Evolutionary conservation across 345 rosid species (phyloP), one percentile per base, ranked within the genome.

Genomic region (Sonneratia alba): DNA sequence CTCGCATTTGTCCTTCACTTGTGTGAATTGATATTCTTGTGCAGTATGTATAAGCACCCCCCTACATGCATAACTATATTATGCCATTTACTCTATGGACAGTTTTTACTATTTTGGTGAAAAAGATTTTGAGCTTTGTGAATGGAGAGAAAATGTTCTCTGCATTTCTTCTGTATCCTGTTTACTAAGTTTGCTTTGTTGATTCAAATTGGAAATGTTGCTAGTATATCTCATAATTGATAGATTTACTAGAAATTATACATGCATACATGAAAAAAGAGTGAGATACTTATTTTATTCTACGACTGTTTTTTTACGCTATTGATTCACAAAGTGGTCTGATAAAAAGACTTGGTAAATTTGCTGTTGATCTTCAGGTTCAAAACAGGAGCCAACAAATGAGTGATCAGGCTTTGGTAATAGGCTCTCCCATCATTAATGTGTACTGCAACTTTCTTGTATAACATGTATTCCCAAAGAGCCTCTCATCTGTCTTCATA

Each of bases 301-400:
- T 14, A 11, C 10, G 18, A 62, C 4, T 62, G 6, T 14, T 27
- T 64, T 64, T 65, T 3, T 65, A n/a, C 36, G 18, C 5, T 63
- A n/a, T 40, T 13, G 36, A 21, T 10, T 19, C 27, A 6, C 18
- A 21, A 43, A 14, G 62, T 72, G 36, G 66, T 65, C 27, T 49
- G 7, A 14, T 21, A 21, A 37, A 36, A 11, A 32, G 19, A 37
- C 51, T 18, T 13, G 4, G n/a, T 10, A 32, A 7, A 61, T 76
- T 59, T 68, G 40, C 37, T 56, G 3, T 70, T 67, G 62, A 76
- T 61, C 6, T 74, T 16, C 82, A 89, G 98, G 91, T 89, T 42
- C 93, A 95, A 82, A 92, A 85, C 69, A 87, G 76, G 88, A 83
- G 91, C 78, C 93, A 88, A 64, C 94, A 87, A 83, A 76, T 85